Evolutionary conservation across 139 green algal species (phyloP), one percentile per base, ranked within the genome.

Genomic region (Chlorella sp.): DNA sequence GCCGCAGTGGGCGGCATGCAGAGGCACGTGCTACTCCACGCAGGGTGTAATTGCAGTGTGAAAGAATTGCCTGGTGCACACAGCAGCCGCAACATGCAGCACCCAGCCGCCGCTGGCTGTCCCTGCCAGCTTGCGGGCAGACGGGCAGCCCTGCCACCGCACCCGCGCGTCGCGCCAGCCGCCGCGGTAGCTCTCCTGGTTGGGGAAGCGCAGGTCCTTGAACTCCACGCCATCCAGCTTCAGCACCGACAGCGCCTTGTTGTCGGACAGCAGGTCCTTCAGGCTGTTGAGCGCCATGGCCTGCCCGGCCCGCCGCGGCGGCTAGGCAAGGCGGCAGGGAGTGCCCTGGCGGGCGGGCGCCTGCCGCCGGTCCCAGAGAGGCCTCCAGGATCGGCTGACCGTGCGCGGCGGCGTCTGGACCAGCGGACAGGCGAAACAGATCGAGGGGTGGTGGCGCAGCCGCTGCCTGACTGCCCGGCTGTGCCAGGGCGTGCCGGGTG

Each of bases 181-280:
- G 15, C 91, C 91, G 11, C 51, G 21, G 71, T 92, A 93, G 47
- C 60, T 84, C 55, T 93, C 90, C 3, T 88, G 85, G 73, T 92
- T 92, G 25, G 69, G 76, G 74, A 92, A 92, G 28, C 32, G n/a
- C 26, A 87, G 32, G 28, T 82, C 78, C 38, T 34, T 63, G 74
- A 56, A 74, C 21, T 86, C 85, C 9, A 89, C 74, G 55, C 56
- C 69, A 30, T 89, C 78, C 25, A 89, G 85, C 28, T 51, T 82
- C 25, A 86, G 79, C 47, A 85, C 67, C 1, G 78, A 47, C 28
- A 89, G 78, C 51, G 51, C 51, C 51, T 86, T 86, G 36, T 21
- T 55, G 51, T 85, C 79, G 51, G 51, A 60, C 51, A 60, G 51
- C 51, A 60, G 51, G 55, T 78, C 47, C 32, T 41, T 30, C 55